A percentile compares a stretch with the other conserved stretches of the same genome.
These are phyloP conservation scores for Diaporthe sp. DNA, from an alignment of 2,329 filamentous ascomycete genomes.

Conservation along the genomic window DNA sequence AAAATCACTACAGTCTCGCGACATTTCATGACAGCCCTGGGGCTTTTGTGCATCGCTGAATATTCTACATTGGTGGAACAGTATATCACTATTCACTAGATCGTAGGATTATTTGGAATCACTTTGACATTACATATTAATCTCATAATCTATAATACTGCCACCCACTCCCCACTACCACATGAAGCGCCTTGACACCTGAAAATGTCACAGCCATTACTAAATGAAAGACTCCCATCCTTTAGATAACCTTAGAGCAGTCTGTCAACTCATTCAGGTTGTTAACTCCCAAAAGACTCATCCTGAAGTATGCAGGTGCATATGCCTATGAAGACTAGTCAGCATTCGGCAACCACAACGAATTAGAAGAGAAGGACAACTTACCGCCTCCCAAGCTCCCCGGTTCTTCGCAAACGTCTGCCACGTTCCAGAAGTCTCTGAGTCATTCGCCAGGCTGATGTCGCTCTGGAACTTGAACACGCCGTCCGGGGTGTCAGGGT, in stretches of 20 bases:
- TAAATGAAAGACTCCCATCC: too few relatives aligned
- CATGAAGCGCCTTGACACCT: background rate
- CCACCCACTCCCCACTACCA: background rate
- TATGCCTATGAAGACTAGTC: conserved; percentile 51
- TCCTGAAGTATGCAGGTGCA: conserved; percentile 62
- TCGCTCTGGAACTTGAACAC: conserved; percentile 55
- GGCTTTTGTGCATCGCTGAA: too few relatives aligned
- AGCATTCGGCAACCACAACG: background rate
- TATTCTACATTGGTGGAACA: too few relatives aligned
- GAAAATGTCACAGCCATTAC: background rate
- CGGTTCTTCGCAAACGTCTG: conserved; percentile 51
- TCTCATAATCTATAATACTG: background rate
- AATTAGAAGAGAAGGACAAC: conserved; percentile 21
- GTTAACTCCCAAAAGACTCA: conserved; percentile 65
- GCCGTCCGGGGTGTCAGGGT: conserved; percentile 40
- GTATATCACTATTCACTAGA: background rate
- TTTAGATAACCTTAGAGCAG: conserved; percentile 57
- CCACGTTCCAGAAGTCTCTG: conserved; percentile 50
- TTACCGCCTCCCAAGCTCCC: conserved; percentile 53
- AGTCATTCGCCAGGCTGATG: conserved; percentile 49
- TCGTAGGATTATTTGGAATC: background rate
- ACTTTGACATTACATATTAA: background rate
- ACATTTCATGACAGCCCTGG: background rate
- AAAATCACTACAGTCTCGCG: background rate
- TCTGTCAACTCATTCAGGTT: conserved; percentile 66